These are phyloP conservation scores for Hortiboletus flavorubellus DNA, from an alignment of 768 basidiomycete genomes.

Conservation along the genomic window DNA sequence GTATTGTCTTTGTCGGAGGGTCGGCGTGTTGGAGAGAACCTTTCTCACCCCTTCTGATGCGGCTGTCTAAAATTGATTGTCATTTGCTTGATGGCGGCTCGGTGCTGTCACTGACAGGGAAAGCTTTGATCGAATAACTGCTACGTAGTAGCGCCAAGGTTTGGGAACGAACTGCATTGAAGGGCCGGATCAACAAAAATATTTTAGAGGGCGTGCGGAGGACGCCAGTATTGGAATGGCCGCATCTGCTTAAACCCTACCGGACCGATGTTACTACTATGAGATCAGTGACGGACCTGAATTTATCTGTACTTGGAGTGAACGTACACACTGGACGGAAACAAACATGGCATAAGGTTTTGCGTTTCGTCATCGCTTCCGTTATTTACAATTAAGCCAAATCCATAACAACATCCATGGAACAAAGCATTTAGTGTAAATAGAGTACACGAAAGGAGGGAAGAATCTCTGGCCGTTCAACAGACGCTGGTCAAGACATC, in stretches of 20 bases:
- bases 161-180: not conserved
- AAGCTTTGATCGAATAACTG: not conserved
- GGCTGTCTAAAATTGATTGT: not conserved
- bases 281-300: conserved; percentile 19
- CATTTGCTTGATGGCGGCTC: not conserved
- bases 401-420: conserved; percentile 17
- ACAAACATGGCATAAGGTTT: conserved; percentile 9
- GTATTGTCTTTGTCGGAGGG: not conserved
- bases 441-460: conserved; percentile 15
- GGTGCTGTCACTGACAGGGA: not conserved
- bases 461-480: not conserved
- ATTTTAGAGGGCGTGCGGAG: not conserved
- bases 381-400: conserved; percentile 23
- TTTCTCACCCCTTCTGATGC: not conserved
- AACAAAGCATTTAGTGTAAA: conserved; percentile 10
- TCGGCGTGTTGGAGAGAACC: not conserved
- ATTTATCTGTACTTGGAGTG: conserved; percentile 23
- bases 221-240: not conserved
- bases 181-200: not conserved
- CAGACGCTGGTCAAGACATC: not conserved
- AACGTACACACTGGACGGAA: conserved; percentile 10
- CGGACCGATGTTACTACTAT: not conserved
- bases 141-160: not conserved
- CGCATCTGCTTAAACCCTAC: not conserved
- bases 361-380: conserved; percentile 16